phyloP scores from a whole-genome alignment of 164 flowering plant genomes.

The Annona squamosa region DNA sequence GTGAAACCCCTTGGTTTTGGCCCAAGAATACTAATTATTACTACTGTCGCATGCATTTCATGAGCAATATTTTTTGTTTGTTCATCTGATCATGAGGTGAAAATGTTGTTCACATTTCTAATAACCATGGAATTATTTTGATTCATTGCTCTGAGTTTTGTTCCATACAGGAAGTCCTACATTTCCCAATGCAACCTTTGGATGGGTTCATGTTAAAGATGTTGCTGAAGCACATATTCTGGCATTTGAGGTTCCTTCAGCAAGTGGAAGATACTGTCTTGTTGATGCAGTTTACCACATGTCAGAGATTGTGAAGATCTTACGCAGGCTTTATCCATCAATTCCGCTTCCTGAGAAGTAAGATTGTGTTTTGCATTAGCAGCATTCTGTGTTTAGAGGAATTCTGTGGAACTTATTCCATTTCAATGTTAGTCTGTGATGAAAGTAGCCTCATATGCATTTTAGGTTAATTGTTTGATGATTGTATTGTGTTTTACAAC shows the following conservation, averaged over 20 bases:
- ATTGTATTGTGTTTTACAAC: too few relatives aligned
- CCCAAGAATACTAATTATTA: too few relatives aligned
- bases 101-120: not conserved
- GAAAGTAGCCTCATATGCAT: too few relatives aligned
- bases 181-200: slow-evolving; percentile 25
- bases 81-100: not conserved
- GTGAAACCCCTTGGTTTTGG: too few relatives aligned
- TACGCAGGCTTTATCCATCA: slow-evolving; percentile 37
- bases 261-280: slow-evolving; percentile 53
- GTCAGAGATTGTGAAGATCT: slow-evolving; percentile 33
- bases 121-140: not conserved
- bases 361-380: slow-evolving; percentile 13
- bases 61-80: not conserved
- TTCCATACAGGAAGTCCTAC: slow-evolving; percentile 30
- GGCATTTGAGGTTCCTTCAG: slow-evolving; percentile 56
- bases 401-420: not conserved
- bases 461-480: too few relatives aligned
- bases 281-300: slow-evolving; percentile 34
- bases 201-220: slow-evolving; percentile 55
- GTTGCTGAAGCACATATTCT: slow-evolving; percentile 56
- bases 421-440: too few relatives aligned
- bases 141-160: not conserved
- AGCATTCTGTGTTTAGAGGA: not conserved
- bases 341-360: slow-evolving; percentile 41
- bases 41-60: not conserved